Evolutionary conservation across 179 eudicot genomes (phyloP).

Genomic region (Spergularia azorica): DNA sequence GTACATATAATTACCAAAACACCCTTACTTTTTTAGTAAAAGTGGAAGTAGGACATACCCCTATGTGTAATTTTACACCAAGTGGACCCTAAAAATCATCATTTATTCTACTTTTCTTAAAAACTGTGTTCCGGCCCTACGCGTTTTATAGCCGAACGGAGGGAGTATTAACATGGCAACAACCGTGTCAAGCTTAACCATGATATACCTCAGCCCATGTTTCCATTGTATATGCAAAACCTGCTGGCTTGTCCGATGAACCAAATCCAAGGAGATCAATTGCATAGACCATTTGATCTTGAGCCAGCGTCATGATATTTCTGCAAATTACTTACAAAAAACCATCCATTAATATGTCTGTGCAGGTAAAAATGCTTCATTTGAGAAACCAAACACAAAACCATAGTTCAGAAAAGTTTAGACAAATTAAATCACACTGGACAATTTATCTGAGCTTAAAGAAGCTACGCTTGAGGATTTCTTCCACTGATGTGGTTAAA

Average conservation of each 20-base stretch:
- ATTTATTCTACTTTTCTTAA: no score
- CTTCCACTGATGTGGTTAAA: no score
- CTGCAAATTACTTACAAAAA: slow-evolving; percentile 33
- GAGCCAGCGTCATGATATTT: slow-evolving; percentile 69
- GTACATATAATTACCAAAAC: no score
- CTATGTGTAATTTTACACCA: no score
- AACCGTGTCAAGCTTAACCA: slow-evolving; percentile 14
- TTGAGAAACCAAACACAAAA: no score
- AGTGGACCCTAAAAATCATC: no score
- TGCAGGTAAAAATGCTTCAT: no score
- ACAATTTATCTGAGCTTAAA: neutral
- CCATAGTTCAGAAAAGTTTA: neutral
- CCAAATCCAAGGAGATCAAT: slow-evolving; percentile 98
- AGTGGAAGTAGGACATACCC: no score
- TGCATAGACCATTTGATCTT: slow-evolving; percentile 67
- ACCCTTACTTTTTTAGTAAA: no score
- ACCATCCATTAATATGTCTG: neutral
- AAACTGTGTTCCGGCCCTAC: no score
- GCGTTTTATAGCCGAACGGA: no score
- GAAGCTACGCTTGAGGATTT: neutral
- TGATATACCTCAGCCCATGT: slow-evolving; percentile 71
- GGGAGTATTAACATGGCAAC: slow-evolving; percentile 12
- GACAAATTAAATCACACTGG: neutral
- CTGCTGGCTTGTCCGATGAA: slow-evolving; percentile 80
- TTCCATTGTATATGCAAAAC: slow-evolving; percentile 83